phyloP scores from a whole-genome alignment of 768 basidiomycete genomes.

The Suillus paluster region DNA sequence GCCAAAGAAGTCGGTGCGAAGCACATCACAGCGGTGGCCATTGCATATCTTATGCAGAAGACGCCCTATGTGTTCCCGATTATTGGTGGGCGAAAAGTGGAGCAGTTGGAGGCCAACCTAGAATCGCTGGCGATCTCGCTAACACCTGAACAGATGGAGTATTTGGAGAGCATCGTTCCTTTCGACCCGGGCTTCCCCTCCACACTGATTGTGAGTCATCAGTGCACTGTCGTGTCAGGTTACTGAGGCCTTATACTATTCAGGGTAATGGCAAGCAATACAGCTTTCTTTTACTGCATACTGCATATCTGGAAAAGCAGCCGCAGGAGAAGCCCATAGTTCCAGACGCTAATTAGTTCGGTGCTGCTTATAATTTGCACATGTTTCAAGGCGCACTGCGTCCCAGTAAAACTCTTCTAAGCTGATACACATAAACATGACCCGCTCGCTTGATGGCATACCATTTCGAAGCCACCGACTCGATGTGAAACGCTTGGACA shows the following conservation, averaged over 20 bases:
- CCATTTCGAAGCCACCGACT: background rate
- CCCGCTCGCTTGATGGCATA: too few relatives aligned
- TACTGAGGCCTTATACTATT: conserved; percentile 1
- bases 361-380: background rate
- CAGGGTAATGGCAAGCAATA: conserved; percentile 34
- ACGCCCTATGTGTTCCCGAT: conserved; percentile 54
- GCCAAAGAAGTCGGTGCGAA: conserved; percentile 41
- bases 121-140: conserved; percentile 52
- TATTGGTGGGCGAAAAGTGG: conserved; percentile 53
- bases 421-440: too few relatives aligned
- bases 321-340: conserved; percentile 15
- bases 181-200: conserved; percentile 52
- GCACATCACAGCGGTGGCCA: conserved; percentile 46
- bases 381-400: background rate
- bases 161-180: conserved; percentile 44
- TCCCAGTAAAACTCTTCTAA: background rate
- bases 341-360: conserved; percentile 9
- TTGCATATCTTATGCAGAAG: conserved; percentile 54
- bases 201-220: conserved; percentile 30
- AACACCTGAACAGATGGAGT: conserved; percentile 46
- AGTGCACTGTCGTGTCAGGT: background rate
- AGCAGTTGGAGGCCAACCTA: conserved; percentile 52
- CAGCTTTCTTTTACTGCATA: conserved; percentile 13
- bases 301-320: conserved; percentile 27
- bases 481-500: background rate